These are phyloP conservation scores for Monilinia polystroma DNA, from an alignment of 2,329 filamentous ascomycete genomes.

Conservation along the genomic window DNA sequence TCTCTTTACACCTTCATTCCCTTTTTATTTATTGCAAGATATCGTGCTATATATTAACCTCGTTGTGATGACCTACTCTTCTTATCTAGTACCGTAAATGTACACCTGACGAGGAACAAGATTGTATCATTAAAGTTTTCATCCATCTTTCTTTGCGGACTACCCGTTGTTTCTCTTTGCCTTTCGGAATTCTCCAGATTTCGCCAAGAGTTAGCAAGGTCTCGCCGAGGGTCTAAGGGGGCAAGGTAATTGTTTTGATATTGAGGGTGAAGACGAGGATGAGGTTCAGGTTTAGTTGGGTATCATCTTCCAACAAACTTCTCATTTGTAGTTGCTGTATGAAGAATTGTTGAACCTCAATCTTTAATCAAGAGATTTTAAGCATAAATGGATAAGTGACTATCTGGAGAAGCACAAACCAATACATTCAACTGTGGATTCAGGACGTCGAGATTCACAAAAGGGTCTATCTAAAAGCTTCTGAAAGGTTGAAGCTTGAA, in stretches of 20 bases:
- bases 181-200: not conserved
- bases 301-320: too few relatives aligned
- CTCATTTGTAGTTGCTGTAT: too few relatives aligned
- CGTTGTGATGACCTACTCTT: too few relatives aligned
- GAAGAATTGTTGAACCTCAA: too few relatives aligned
- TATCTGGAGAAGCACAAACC: not conserved
- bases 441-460: not conserved
- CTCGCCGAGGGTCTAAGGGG: not conserved
- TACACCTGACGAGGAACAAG: not conserved
- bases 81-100: too few relatives aligned
- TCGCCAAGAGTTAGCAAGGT: not conserved
- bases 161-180: not conserved
- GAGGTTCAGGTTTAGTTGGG: too few relatives aligned
- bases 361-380: too few relatives aligned
- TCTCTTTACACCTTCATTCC: too few relatives aligned
- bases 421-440: not conserved
- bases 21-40: too few relatives aligned
- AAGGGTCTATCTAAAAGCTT: not conserved
- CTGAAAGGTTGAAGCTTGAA: constrained; percentile 3
- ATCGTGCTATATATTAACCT: too few relatives aligned
- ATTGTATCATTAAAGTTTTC: not conserved
- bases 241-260: not conserved
- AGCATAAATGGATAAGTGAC: not conserved
- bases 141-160: not conserved
- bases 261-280: not conserved